Conservation (phyloP, 768 basidiomycete genomes). For the Hypholoma fasciculare region DNA sequence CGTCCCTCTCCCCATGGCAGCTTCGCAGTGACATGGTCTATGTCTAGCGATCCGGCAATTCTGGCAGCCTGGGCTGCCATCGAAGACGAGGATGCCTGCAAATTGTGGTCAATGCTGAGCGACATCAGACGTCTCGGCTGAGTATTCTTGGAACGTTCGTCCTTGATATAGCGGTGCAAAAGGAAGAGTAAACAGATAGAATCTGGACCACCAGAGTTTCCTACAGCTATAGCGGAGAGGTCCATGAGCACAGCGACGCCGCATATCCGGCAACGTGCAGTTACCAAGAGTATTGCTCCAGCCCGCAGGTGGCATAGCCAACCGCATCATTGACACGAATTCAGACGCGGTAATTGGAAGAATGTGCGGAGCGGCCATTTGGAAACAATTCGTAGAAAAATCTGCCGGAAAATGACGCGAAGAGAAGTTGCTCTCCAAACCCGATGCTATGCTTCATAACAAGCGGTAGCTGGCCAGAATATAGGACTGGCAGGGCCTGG, state of each 20-base stretch:
- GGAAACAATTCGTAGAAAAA: background rate
- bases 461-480: too few relatives aligned
- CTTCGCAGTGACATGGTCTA: conserved; percentile 45
- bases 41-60: conserved; percentile 41
- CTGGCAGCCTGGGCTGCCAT: conserved; percentile 55
- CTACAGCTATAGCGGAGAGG: conserved; percentile 50
- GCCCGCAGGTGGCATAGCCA: conserved; percentile 47
- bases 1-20: conserved; percentile 60
- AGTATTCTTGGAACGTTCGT: conserved; percentile 2
- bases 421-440: background rate
- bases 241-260: background rate
- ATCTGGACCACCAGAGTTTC: conserved; percentile 82
- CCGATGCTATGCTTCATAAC: too few relatives aligned
- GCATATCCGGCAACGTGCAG: background rate
- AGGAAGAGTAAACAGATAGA: conserved; percentile 79
- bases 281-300: conserved; percentile 53
- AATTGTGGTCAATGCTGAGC: conserved; percentile 66
- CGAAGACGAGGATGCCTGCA: conserved; percentile 54
- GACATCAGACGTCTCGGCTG: conserved; percentile 41
- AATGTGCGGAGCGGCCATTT: conserved; percentile 14
- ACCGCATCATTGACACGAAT: conserved; percentile 46
- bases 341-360: conserved; percentile 47
- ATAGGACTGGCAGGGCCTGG: too few relatives aligned
- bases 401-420: background rate
- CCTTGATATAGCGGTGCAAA: conserved; percentile 44